These are phyloP conservation scores for Xylariaceae sp. DNA, from an alignment of 2,329 filamentous ascomycete species.

Conservation along the genomic window DNA sequence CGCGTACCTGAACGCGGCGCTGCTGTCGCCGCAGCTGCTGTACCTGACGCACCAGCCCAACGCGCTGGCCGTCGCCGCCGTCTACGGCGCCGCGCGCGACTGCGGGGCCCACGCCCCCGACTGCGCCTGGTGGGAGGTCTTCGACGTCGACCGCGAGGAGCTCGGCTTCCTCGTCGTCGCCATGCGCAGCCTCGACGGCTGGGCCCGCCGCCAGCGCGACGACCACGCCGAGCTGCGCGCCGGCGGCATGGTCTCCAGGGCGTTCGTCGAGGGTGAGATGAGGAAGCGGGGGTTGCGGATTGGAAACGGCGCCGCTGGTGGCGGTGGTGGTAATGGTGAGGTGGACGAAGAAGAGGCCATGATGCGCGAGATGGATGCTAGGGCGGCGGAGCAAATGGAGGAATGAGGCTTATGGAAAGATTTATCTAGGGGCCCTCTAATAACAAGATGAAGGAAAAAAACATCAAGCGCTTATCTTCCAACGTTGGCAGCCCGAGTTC, in stretches of 20 bases:
- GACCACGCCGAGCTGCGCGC: constrained; percentile 52
- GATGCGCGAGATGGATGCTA: constrained; percentile 46
- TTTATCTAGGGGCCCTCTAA: background rate
- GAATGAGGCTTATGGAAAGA: constrained; percentile 4
- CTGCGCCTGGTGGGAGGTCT: constrained; percentile 95
- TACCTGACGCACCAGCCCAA: constrained; percentile 92
- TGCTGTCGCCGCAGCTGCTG: constrained; percentile 85
- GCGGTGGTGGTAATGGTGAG: constrained; percentile 17
- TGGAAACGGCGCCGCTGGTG: constrained; percentile 34
- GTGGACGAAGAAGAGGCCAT: constrained; percentile 47
- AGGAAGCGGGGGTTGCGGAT: constrained; percentile 50
- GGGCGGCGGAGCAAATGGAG: constrained; percentile 36
- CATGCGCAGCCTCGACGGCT: constrained; percentile 76
- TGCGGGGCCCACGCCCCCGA: constrained; percentile 76
- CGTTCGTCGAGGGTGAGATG: constrained; percentile 62
- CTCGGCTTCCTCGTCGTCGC: constrained; percentile 89
- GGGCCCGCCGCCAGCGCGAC: constrained; percentile 62
- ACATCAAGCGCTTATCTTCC: too few species aligned
- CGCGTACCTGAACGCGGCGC: constrained; percentile 80
- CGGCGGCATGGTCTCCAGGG: constrained; percentile 59
- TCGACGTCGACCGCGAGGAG: constrained; percentile 93
- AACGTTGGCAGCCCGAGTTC: background rate
- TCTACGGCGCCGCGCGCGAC: constrained; percentile 87
- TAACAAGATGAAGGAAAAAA: background rate
- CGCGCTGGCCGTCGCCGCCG: constrained; percentile 80